A percentile compares a stretch with the other conserved stretches of the same genome.
Conservation (phyloP, 768 basidiomycete species). For the Kwoniella heveanensis region DNA sequence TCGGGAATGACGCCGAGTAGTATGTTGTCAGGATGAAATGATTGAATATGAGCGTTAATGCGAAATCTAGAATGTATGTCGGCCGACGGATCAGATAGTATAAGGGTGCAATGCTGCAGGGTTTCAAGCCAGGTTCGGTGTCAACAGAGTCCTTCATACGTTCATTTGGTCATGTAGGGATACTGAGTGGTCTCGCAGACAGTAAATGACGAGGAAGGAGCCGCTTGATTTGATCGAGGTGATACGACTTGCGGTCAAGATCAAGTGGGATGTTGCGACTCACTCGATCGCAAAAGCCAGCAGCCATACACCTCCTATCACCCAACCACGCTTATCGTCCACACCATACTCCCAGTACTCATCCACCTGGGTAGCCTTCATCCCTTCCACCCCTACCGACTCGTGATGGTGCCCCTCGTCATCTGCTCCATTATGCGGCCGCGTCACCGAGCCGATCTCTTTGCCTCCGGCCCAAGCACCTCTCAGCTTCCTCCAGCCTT, state of each 20-base stretch:
- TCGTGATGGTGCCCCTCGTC: conserved; percentile 20
- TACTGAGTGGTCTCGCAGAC: no score
- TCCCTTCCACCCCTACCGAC: conserved; percentile 11
- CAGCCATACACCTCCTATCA: conserved; percentile 85
- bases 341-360: conserved; percentile 67
- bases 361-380: conserved; percentile 32
- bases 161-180: not conserved
- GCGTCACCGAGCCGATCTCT: conserved; percentile 67
- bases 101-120: conserved; percentile 71
- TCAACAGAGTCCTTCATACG: no score
- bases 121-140: no score
- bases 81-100: conserved; percentile 87
- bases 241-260: no score
- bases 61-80: conserved; percentile 91
- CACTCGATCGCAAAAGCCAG: conserved; percentile 81
- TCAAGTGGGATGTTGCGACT: conserved; percentile 55
- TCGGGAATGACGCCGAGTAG: conserved; percentile 76
- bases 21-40: conserved; percentile 94
- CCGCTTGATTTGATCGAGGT: no score
- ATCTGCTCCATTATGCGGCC: conserved; percentile 32
- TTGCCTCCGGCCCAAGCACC: conserved; percentile 81
- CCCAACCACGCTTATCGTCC: conserved; percentile 84
- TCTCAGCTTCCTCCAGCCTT: conserved; percentile 65
- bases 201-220: no score
- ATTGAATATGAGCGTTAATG: conserved; percentile 84